Conservation (phyloP, 2,329 filamentous ascomycete genomes). For the Cercospora sp. region DNA sequence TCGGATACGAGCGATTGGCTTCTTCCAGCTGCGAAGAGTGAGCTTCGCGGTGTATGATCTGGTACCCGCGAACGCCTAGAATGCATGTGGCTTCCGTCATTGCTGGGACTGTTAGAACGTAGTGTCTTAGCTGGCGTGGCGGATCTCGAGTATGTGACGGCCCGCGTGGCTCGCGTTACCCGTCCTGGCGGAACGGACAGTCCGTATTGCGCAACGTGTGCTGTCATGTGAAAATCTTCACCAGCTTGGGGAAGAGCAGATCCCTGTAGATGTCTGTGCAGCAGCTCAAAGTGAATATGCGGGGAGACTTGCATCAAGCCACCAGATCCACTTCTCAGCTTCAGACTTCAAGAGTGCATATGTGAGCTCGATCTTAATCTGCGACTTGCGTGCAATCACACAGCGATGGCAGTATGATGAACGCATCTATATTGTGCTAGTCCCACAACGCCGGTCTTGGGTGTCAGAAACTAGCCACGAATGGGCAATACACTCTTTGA, state of each 20-base stretch:
- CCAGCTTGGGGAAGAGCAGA: constrained; percentile 5
- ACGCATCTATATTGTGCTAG: not conserved
- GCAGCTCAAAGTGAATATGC: constrained; percentile 10
- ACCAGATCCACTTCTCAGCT: constrained; percentile 10
- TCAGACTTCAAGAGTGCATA: constrained; percentile 10
- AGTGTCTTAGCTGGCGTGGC: not conserved
- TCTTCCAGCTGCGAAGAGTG: not conserved
- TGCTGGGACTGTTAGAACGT: not conserved
- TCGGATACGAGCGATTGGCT: not conserved
- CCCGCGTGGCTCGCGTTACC: constrained; percentile 7
- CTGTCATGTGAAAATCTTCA: constrained; percentile 1
- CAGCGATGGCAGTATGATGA: not conserved
- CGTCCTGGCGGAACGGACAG: not conserved
- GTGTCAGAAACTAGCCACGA: not conserved
- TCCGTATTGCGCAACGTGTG: not conserved
- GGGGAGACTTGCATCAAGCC: constrained; percentile 11
- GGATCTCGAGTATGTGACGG: not conserved
- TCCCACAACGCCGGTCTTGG: not conserved
- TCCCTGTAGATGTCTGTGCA: constrained; percentile 5
- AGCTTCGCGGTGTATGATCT: constrained; percentile 1
- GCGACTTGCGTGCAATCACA: not conserved
- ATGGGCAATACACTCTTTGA: not conserved
- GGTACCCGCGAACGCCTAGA: not conserved
- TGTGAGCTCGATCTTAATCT: not conserved
- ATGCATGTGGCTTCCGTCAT: not conserved